phyloP scores from a whole-genome alignment of 2,329 filamentous ascomycete species.

The Fusarium penzigii region DNA sequence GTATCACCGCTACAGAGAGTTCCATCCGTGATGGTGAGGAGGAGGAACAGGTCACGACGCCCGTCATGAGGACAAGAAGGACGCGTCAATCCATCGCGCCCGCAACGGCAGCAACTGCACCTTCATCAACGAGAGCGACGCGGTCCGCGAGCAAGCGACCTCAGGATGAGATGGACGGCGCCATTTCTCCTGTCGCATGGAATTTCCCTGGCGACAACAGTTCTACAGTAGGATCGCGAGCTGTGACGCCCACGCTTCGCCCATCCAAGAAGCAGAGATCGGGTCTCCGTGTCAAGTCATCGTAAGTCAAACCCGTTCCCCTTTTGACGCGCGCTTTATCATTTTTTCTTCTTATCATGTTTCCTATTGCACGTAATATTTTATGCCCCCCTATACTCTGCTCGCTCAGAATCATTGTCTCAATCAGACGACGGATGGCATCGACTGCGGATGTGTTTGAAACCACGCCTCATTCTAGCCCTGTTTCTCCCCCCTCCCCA shows the following conservation, averaged over 20 bases:
- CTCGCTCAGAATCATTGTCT: no score
- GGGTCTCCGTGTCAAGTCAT: conserved; percentile 67
- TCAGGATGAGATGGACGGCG: conserved; percentile 55
- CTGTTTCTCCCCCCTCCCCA: not conserved
- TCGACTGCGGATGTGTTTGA: not conserved
- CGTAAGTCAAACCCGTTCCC: conserved; percentile 52
- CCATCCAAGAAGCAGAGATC: conserved; percentile 61
- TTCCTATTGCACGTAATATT: not conserved
- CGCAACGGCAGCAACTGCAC: conserved; percentile 26
- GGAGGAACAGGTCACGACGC: conserved; percentile 33
- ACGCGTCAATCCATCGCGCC: conserved; percentile 39
- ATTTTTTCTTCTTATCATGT: conserved; percentile 3
- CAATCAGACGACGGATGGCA: not conserved
- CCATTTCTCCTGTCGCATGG: conserved; percentile 53
- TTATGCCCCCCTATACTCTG: no score
- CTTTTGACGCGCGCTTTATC: not conserved
- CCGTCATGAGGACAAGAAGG: conserved; percentile 34
- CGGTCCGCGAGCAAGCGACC: conserved; percentile 55
- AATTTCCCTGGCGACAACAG: conserved; percentile 50
- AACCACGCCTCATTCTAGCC: not conserved
- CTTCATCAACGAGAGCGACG: conserved; percentile 40
- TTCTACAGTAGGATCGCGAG: conserved; percentile 55
- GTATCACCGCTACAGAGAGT: conserved; percentile 38
- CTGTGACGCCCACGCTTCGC: conserved; percentile 60
- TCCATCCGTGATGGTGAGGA: conserved; percentile 36